Percentiles rank a stretch among this genome's conserved stretches.
Evolutionary conservation across 805 yeast species (phyloP).

Genomic region (Phaffomyces antillensis): DNA sequence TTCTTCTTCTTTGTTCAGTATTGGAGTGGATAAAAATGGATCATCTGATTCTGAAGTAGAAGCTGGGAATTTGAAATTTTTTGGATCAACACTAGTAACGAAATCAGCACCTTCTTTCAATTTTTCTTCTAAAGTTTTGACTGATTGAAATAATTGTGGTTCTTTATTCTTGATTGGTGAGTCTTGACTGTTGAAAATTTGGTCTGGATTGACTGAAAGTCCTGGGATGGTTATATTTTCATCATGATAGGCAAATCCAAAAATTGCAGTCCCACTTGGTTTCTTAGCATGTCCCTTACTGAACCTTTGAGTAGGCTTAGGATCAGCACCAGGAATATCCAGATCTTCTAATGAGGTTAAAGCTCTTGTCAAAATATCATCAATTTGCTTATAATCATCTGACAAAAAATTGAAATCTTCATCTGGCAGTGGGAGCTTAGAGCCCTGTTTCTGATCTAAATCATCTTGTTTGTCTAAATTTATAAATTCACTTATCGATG

Average conservation of each 20-base stretch:
- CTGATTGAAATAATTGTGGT: conserved; percentile 15
- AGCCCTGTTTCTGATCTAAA: neutral
- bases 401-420: conserved; percentile 13
- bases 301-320: neutral
- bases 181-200: conserved; percentile 5
- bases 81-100: conserved; percentile 39
- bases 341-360: conserved; percentile 51
- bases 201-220: conserved; percentile 21
- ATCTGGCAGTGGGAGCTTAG: conserved; percentile 3
- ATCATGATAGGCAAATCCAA: conserved; percentile 62
- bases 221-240: conserved; percentile 59
- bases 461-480: conserved; percentile 2
- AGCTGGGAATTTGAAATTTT: conserved; percentile 50
- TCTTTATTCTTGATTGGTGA: conserved; percentile 1
- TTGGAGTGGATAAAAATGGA: conserved; percentile 7
- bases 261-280: conserved; percentile 74
- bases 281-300: conserved; percentile 44
- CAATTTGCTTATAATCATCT: conserved; percentile 23
- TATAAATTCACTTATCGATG: conserved; percentile 4
- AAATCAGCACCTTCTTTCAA: conserved; percentile 24
- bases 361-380: conserved; percentile 49
- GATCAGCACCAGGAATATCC: conserved; percentile 44
- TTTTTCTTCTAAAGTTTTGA: conserved; percentile 12
- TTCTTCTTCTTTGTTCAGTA: neutral
- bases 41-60: conserved; percentile 15